Evolutionary conservation across 225 moss, liverwort and hornwort genomes (phyloP).

Genomic region (Pleurozium schreberi): DNA sequence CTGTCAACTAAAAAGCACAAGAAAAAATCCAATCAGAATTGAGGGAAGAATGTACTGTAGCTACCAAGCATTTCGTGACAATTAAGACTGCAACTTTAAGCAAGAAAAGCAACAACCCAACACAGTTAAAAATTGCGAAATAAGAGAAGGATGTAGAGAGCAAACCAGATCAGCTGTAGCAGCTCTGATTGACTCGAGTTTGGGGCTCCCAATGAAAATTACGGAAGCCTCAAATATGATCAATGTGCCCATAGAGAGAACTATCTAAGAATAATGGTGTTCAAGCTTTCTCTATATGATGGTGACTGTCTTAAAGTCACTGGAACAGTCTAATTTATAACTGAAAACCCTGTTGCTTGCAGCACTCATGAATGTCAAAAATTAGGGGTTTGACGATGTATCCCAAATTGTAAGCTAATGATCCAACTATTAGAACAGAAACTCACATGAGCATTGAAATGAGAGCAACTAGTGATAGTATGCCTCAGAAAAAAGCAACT

Average conservation of each 20-base stretch:
- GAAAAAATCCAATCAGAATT: neutral
- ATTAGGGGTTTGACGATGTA: neutral
- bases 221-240: neutral
- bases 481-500: neutral
- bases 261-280: neutral
- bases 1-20: conserved; percentile 44
- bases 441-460: neutral
- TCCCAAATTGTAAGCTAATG: neutral
- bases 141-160: neutral
- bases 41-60: neutral
- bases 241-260: neutral
- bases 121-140: neutral
- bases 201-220: neutral
- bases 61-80: neutral
- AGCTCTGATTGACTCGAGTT: conserved; percentile 83
- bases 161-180: conserved; percentile 90
- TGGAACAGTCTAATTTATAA: neutral
- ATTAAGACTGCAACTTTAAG: neutral
- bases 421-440: neutral
- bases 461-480: too few relatives aligned
- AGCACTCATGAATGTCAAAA: too few relatives aligned
- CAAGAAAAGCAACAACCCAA: neutral
- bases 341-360: neutral
- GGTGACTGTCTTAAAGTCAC: neutral
- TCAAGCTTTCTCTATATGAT: neutral